Evolutionary conservation across 148 eudicot genomes (phyloP).

Genomic region (Vaccinium macrocarpon): DNA sequence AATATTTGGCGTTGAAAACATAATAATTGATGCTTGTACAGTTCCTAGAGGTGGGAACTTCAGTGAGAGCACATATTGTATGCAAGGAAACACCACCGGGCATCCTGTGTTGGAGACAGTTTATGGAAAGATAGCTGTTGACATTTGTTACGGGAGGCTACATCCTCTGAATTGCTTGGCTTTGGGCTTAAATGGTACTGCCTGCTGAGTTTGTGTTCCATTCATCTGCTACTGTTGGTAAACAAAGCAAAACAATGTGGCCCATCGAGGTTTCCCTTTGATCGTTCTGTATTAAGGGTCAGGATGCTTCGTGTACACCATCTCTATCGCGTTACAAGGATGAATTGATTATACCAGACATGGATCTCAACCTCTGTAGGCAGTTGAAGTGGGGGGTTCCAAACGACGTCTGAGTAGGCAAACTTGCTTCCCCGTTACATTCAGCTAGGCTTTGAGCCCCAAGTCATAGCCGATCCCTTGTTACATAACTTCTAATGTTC

Average conservation of each 20-base stretch:
- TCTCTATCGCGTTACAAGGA: conserved; percentile 82
- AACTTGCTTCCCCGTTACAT: conserved; percentile 60
- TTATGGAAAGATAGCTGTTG: conserved; percentile 84
- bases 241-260: conserved; percentile 99
- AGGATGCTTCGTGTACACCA: conserved; percentile 82
- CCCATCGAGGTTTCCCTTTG: conserved; percentile 69
- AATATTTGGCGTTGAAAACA: not conserved
- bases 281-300: not conserved
- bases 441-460: conserved; percentile 81
- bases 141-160: conserved; percentile 95
- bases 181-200: conserved; percentile 91
- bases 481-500: conserved; percentile 40
- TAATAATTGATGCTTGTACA: conserved; percentile 32
- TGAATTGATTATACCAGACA: conserved; percentile 74
- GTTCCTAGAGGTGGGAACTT: conserved; percentile 97
- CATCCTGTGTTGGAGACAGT: conserved; percentile 96
- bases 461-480: conserved; percentile 72
- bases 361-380: conserved; percentile 94
- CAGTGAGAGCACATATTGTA: conserved; percentile 94
- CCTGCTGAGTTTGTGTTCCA: conserved; percentile 70
- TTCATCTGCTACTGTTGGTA: conserved; percentile 96
- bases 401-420: conserved; percentile 86
- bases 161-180: conserved; percentile 96
- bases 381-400: conserved; percentile 95
- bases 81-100: conserved; percentile 98